phyloP scores from a whole-genome alignment of 73 alveolate genomes.

The Tetrahymena borealis region DNA sequence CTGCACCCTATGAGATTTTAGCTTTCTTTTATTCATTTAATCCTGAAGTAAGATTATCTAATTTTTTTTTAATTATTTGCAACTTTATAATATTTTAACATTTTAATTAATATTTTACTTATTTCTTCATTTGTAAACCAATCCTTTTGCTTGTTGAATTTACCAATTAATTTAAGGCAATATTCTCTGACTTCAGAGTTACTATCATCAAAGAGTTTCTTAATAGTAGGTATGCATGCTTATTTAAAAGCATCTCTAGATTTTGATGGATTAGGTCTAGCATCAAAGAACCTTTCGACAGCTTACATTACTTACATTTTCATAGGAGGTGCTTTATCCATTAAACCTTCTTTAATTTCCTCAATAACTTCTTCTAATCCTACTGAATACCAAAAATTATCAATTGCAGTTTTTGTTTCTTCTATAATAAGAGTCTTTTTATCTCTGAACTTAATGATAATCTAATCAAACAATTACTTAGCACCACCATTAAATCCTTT shows the following conservation, averaged over 20 bases:
- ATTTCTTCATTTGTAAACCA: not conserved
- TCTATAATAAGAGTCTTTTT: slow-evolving; percentile 13
- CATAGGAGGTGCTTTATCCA: slow-evolving; percentile 56
- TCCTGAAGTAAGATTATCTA: slow-evolving; percentile 5
- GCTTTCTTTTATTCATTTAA: slow-evolving; percentile 8
- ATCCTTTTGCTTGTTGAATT: not conserved
- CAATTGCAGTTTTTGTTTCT: slow-evolving; percentile 33
- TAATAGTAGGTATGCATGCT: slow-evolving; percentile 7
- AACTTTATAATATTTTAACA: not conserved
- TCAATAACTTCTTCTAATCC: slow-evolving; percentile 36
- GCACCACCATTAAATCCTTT: slow-evolving; percentile 11
- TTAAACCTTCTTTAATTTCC: slow-evolving; percentile 18
- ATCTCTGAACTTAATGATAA: slow-evolving; percentile 19
- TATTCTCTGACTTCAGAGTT: slow-evolving; percentile 40
- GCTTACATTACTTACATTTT: slow-evolving; percentile 11
- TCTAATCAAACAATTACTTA: not conserved
- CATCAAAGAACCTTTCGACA: not conserved
- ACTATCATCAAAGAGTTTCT: slow-evolving; percentile 37
- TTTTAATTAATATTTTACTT: not conserved
- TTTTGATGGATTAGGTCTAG: not conserved
- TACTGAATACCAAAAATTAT: slow-evolving; percentile 29
- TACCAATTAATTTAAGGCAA: slow-evolving; percentile 22
- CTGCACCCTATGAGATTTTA: not conserved
- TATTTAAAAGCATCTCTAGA: not conserved
- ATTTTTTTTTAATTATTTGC: not conserved